phyloP scores from a whole-genome alignment of 176 grass and related monocot species.

The Triticum timopheevii region DNA sequence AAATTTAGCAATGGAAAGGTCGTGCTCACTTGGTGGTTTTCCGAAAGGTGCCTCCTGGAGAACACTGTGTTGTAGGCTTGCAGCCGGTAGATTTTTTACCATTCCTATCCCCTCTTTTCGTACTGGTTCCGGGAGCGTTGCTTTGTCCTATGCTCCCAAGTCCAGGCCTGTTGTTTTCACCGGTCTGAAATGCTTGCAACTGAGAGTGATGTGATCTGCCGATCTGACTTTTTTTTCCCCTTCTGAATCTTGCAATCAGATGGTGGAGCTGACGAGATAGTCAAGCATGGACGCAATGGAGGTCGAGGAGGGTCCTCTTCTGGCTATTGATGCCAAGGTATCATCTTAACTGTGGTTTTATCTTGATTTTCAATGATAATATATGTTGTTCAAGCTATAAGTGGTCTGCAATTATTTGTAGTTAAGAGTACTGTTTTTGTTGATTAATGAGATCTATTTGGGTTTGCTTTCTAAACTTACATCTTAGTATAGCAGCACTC shows the following conservation, averaged over 20 bases:
- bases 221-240: not conserved
- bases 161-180: conserved; percentile 3
- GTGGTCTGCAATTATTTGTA: not conserved
- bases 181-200: not conserved
- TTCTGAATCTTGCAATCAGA: conserved; percentile 43
- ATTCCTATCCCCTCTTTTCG: conserved; percentile 3
- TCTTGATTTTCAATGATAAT: not conserved
- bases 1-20: conserved; percentile 5
- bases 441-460: not conserved
- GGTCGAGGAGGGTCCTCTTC: conserved; percentile 63
- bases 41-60: conserved; percentile 22
- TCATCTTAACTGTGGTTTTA: conserved; percentile 20
- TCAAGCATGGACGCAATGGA: conserved; percentile 62
- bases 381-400: conserved; percentile 4
- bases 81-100: conserved; percentile 13
- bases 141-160: not conserved
- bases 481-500: not conserved
- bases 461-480: not conserved
- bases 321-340: conserved; percentile 87
- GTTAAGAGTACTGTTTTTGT: not conserved
- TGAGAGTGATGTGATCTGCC: conserved; percentile 28
- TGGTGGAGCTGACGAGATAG: conserved; percentile 31
- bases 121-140: conserved; percentile 16
- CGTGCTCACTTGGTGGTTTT: conserved; percentile 7
- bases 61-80: conserved; percentile 22